Evolutionary conservation across 1,284 basidiomycete genomes (phyloP).

Genomic region (Mycosarcoma mackinlayi): DNA sequence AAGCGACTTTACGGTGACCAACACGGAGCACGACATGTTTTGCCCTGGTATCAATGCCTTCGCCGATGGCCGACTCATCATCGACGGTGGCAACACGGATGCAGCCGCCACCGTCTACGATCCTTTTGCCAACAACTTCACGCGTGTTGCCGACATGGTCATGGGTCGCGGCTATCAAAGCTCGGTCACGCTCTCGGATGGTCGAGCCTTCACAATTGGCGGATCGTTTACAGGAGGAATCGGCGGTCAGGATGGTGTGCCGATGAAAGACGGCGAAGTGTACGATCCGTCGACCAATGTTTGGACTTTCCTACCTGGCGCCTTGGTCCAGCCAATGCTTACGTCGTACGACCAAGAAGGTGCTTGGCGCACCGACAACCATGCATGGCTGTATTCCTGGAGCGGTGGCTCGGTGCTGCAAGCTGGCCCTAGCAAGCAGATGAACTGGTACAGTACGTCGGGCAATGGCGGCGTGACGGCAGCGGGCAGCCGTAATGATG

Average conservation of each 20-base stretch:
- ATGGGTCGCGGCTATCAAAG: slow-evolving; percentile 6
- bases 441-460: slow-evolving; percentile 9
- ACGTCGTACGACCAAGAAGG: slow-evolving; percentile 3
- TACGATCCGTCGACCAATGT: background rate
- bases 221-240: slow-evolving; percentile 2
- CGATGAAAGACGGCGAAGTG: slow-evolving; percentile 3
- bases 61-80: slow-evolving; percentile 1
- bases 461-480: background rate
- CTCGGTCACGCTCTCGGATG: slow-evolving; percentile 6
- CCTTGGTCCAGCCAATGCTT: background rate
- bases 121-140: slow-evolving; percentile 2
- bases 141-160: background rate
- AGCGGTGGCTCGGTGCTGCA: slow-evolving; percentile 6
- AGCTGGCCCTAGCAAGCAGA: slow-evolving; percentile 6
- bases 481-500: background rate
- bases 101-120: slow-evolving; percentile 3
- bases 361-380: slow-evolving; percentile 6
- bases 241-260: background rate
- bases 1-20: background rate
- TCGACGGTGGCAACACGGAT: slow-evolving; percentile 9
- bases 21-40: slow-evolving; percentile 8
- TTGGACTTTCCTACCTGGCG: background rate
- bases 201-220: slow-evolving; percentile 1
- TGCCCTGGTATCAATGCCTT: slow-evolving; percentile 4
- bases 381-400: slow-evolving; percentile 4